Conservation (phyloP, 176 grass and related monocot species). For the Avena eriantha region DNA sequence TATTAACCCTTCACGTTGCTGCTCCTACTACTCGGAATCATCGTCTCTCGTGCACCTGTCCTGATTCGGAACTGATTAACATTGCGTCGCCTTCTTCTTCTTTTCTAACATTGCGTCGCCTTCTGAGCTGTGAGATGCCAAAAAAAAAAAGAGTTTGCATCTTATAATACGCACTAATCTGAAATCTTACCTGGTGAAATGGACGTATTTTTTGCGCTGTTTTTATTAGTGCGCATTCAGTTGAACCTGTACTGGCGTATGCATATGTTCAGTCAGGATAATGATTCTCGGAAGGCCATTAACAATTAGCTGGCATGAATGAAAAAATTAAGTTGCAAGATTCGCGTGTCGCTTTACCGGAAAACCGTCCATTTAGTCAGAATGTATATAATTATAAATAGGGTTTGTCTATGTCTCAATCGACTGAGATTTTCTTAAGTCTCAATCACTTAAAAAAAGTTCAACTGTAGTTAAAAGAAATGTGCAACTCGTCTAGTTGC, state of each 20-base stretch:
- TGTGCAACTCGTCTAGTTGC: no score
- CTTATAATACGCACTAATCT: background rate
- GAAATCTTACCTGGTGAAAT: background rate
- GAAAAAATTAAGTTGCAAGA: constrained; percentile 37
- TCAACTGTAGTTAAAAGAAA: no score
- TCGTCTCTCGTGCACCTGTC: background rate
- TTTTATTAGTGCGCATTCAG: no score
- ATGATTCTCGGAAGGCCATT: background rate
- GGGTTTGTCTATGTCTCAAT: no score
- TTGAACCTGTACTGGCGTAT: no score
- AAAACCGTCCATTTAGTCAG: constrained; percentile 12
- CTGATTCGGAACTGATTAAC: background rate
- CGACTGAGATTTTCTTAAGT: no score
- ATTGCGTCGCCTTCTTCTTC: constrained; percentile 27
- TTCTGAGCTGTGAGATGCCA: constrained; percentile 24
- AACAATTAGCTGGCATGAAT: background rate
- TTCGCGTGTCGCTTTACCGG: constrained; percentile 29
- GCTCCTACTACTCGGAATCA: constrained; percentile 7
- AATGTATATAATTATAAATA: background rate
- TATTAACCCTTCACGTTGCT: background rate
- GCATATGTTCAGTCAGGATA: no score
- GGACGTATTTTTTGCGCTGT: background rate
- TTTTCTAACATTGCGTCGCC: constrained; percentile 19
- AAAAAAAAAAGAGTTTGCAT: constrained; percentile 4
- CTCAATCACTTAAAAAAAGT: no score